phyloP scores from a whole-genome alignment of 345 rosid genomes.

The Acer yangbiense region DNA sequence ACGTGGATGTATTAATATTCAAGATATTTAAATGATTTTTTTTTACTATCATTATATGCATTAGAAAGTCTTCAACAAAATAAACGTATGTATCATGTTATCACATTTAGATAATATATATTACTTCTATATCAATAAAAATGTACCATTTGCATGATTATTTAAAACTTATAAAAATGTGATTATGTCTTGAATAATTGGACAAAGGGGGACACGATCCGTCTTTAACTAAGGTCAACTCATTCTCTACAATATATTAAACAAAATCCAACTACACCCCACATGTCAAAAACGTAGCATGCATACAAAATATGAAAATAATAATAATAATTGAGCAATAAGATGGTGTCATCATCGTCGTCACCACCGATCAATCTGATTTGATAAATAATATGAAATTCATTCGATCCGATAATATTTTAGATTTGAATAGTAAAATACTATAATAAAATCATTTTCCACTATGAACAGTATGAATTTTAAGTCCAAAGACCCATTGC shows the following conservation, averaged over 20 bases:
- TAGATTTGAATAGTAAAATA: too few species aligned
- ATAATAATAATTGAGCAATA: neutral
- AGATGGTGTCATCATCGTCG: neutral
- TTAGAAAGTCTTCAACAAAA: too few species aligned
- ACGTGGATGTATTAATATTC: too few species aligned
- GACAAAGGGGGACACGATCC: neutral
- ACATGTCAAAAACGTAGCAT: neutral
- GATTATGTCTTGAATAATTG: neutral
- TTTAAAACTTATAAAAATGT: neutral
- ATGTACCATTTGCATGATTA: too few species aligned
- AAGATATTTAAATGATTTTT: too few species aligned
- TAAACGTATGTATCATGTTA: neutral
- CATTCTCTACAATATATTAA: neutral
- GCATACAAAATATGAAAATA: neutral
- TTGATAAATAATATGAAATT: too few species aligned
- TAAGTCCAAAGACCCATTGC: neutral
- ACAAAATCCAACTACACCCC: neutral
- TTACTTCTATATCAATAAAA: too few species aligned
- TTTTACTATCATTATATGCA: too few species aligned
- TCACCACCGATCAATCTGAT: too few species aligned
- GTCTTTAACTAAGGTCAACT: slow-evolving; percentile 1
- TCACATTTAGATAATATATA: neutral
- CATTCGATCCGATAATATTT: too few species aligned
- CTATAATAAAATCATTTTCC: neutral
- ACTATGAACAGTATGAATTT: neutral